phyloP scores from a whole-genome alignment of 192 early-diverging fungal species.

The Rhizophagus clarus region DNA sequence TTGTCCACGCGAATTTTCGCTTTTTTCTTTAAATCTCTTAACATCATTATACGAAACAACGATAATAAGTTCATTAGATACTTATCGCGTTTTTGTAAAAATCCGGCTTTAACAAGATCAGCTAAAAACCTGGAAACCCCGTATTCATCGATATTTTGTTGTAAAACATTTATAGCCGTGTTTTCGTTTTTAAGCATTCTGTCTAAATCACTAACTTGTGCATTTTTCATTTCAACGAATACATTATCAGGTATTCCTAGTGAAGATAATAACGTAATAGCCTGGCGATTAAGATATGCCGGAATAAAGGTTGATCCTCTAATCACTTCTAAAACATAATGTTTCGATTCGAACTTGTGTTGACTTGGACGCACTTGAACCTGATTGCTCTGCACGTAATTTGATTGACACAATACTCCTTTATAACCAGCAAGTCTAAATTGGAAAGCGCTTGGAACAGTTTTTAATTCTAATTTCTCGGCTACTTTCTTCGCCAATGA shows the following conservation, averaged over 20 bases:
- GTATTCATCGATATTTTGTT: constrained; percentile 47
- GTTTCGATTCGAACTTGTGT: constrained; percentile 58
- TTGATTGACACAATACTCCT: constrained; percentile 55
- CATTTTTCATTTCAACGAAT: constrained; percentile 53
- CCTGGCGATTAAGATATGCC: constrained; percentile 65
- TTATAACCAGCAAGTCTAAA: constrained; percentile 71
- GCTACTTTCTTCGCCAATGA: constrained; percentile 50
- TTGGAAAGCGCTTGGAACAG: constrained; percentile 63
- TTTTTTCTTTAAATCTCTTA: constrained; percentile 52
- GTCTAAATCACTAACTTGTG: constrained; percentile 43
- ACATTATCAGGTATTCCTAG: constrained; percentile 59
- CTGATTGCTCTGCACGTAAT: constrained; percentile 32
- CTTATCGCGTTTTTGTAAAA: constrained; percentile 45
- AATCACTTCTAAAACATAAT: constrained; percentile 60
- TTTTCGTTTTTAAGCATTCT: constrained; percentile 41
- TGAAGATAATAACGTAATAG: constrained; percentile 61
- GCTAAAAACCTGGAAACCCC: constrained; percentile 44
- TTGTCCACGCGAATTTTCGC: constrained; percentile 57
- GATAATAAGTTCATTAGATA: constrained; percentile 47
- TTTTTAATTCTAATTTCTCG: constrained; percentile 39
- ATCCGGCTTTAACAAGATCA: constrained; percentile 50
- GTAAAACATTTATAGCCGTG: constrained; percentile 41
- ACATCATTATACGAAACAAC: constrained; percentile 45
- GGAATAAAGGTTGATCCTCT: constrained; percentile 52
- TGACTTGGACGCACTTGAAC: constrained; percentile 59